Percentiles rank a stretch among this genome's conserved stretches.
Conservation (phyloP, 345 rosid species). For the Syzygium oleosum region DNA sequence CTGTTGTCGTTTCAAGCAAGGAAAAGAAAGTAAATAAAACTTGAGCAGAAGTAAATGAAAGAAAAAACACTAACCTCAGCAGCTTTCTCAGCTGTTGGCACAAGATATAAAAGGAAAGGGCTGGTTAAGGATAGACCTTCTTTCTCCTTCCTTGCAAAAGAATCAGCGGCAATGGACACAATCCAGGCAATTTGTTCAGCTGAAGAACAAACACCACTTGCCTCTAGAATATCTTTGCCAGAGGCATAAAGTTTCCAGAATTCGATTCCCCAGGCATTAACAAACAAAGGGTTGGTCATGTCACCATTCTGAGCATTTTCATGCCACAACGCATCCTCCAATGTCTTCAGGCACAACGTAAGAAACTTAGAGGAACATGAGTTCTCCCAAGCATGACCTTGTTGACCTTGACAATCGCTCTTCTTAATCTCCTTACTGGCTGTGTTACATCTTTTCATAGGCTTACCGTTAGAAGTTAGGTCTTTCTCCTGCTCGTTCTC, state of each 20-base stretch:
- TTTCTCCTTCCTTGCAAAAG: conserved; percentile 62
- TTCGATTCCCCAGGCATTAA: conserved; percentile 73
- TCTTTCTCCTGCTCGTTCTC: conserved; percentile 7
- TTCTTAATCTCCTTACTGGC: background rate
- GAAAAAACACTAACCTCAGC: conserved; percentile 35
- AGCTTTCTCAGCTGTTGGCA: conserved; percentile 78
- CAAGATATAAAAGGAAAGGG: conserved; percentile 78
- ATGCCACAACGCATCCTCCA: conserved; percentile 36
- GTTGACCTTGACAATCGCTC: background rate
- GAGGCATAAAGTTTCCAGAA: conserved; percentile 55
- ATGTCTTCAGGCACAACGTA: conserved; percentile 40
- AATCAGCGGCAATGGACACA: conserved; percentile 64
- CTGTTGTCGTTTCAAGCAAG: background rate
- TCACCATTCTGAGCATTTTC: conserved; percentile 19
- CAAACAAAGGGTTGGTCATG: conserved; percentile 35
- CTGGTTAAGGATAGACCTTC: conserved; percentile 30
- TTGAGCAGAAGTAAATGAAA: background rate
- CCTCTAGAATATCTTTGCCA: conserved; percentile 56
- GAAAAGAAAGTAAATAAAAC: background rate
- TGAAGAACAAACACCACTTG: conserved; percentile 47
- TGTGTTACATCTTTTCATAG: conserved; percentile 1
- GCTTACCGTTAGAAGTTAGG: background rate
- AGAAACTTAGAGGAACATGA: conserved; percentile 56
- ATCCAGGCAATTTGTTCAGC: conserved; percentile 79
- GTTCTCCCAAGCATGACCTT: conserved; percentile 3